phyloP scores from a whole-genome alignment of 768 basidiomycete genomes.

The Candolleomyces efflorescens region DNA sequence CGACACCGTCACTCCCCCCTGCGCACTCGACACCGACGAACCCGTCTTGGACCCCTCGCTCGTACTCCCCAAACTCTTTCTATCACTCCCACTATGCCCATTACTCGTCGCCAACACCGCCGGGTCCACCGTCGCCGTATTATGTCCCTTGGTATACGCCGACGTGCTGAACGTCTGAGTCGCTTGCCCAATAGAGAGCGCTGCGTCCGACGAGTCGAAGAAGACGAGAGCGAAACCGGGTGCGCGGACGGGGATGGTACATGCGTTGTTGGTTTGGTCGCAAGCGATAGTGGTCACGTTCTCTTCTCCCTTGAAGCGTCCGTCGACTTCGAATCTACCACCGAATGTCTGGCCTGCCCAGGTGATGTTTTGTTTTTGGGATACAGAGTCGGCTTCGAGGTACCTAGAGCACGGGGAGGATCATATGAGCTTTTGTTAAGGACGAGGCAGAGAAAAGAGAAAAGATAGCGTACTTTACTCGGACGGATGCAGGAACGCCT shows the following conservation, averaged over 20 bases:
- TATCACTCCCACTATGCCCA: constrained; percentile 32
- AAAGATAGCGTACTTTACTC: constrained; percentile 49
- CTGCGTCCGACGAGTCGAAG: constrained; percentile 28
- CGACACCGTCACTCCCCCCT: too few relatives aligned
- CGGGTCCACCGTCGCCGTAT: constrained; percentile 52
- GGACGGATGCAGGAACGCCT: constrained; percentile 42
- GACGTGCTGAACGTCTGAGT: constrained; percentile 46
- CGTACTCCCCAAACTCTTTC: constrained; percentile 28
- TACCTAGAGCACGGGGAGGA: constrained; percentile 42
- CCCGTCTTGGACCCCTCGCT: not conserved
- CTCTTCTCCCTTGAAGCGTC: constrained; percentile 52
- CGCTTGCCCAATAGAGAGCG: constrained; percentile 19
- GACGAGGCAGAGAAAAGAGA: constrained; percentile 48
- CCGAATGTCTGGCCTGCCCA: constrained; percentile 81
- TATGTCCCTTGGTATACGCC: constrained; percentile 32
- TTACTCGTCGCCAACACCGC: constrained; percentile 60
- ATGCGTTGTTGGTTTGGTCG: constrained; percentile 46
- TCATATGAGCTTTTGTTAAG: constrained; percentile 7
- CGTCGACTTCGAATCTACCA: constrained; percentile 59
- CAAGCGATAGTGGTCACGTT: constrained; percentile 58
- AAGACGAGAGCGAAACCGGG: constrained; percentile 69
- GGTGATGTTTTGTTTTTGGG: constrained; percentile 60
- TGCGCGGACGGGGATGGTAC: constrained; percentile 58
- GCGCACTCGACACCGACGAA: too few relatives aligned
- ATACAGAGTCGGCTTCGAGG: constrained; percentile 49